A percentile compares a stretch with the other conserved stretches of the same genome.
These are phyloP conservation scores for Neonectria magnoliae DNA, from an alignment of 2,329 filamentous ascomycete species.

Conservation along the genomic window DNA sequence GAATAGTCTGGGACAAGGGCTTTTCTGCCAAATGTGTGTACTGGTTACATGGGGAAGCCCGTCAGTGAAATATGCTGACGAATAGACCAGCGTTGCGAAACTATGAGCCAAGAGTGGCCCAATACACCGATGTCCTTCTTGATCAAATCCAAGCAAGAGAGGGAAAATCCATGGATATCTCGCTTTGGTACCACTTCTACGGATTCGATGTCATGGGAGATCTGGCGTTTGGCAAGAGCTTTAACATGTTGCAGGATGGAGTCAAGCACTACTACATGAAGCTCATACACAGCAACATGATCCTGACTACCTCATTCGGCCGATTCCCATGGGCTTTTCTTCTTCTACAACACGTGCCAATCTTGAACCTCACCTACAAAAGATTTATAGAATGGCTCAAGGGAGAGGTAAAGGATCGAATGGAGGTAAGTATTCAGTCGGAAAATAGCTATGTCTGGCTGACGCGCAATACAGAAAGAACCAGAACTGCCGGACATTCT, in stretches of 20 bases:
- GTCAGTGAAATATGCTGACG: neutral
- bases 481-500: conserved; percentile 21
- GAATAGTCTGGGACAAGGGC: neutral
- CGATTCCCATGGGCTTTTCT: neutral
- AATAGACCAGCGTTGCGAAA: conserved; percentile 10
- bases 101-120: conserved; percentile 25
- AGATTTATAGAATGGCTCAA: neutral
- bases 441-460: neutral
- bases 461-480: conserved; percentile 12
- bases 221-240: conserved; percentile 29
- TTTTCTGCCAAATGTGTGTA: neutral
- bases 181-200: conserved; percentile 25
- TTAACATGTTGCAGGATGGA: conserved; percentile 20
- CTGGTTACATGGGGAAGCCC: neutral
- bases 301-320: conserved; percentile 10
- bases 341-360: neutral
- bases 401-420: neutral
- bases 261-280: conserved; percentile 13
- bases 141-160: neutral
- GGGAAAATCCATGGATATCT: neutral
- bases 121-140: conserved; percentile 16
- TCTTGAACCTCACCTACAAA: neutral
- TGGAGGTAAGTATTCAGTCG: neutral
- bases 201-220: conserved; percentile 32
- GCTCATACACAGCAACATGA: neutral